Evolutionary conservation across 768 basidiomycete species (phyloP), one percentile per base, ranked within the genome.

Genomic region (Exidia glandulosa): DNA sequence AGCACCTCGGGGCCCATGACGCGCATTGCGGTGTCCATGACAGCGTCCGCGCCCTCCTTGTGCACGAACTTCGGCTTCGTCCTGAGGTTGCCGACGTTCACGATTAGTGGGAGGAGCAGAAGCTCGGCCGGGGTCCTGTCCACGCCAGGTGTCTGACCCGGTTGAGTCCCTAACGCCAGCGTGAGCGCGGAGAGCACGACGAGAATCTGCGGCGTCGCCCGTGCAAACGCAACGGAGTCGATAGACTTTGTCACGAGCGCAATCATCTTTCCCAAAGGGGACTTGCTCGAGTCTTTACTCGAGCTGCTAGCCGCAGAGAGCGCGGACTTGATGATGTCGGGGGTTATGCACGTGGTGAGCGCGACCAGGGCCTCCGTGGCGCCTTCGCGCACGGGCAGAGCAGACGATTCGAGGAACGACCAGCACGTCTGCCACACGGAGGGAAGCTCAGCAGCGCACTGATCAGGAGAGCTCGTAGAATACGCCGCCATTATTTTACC

Each of bases 1-100:
- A 98, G 68, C 1, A 84, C 84, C 61, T 87, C 83, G 5, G 95
- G 94, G 3, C 96, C 96, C 52, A 96, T 73, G 3, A 90, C 79
- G 61, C 84, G 82, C 81, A 96, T 88, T 0, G 93, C 90, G 29
- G 82, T 81, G 1, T 87, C 83, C 34, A 98, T 74, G 0, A 87
- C 84, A 10, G 74, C 75, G 68, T 99, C 95, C 14, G 86, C 92
- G 23, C 81, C 83, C 68, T 94, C 94, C 70, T 91, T 94, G 72
- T 88, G 81, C 70, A 96, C 93, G 66, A 98, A 99, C 1, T 79
- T 83, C 71, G 88, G 91, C 66, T 87, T 79, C 29, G 81, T 76
- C 59, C 95, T 75, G 58, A 95, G 73, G 33, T 87, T 85, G 5
- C 84, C 90, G 27, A 95, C 76, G 60, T 82, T 82, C 61, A 78